Conservation (phyloP, 2,329 filamentous ascomycete species). For the Coniochaeta hoffmannii region DNA sequence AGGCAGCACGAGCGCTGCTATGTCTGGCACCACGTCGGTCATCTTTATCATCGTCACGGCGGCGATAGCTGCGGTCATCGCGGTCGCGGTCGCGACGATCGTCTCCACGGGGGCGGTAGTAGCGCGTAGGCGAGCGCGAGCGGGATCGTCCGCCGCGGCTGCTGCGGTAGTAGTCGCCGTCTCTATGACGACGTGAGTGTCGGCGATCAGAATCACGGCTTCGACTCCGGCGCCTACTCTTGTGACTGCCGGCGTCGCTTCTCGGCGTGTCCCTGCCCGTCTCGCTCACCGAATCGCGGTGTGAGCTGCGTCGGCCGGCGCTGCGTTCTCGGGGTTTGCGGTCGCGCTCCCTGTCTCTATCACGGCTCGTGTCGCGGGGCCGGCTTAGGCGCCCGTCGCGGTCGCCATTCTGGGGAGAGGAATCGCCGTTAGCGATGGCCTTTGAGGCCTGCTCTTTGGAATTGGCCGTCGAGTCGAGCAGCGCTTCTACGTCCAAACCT, state of each 20-base stretch:
- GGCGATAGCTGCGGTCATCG: constrained; percentile 37
- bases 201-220: constrained; percentile 71
- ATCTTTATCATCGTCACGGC: constrained; percentile 41
- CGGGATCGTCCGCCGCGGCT: constrained; percentile 56
- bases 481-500: constrained; percentile 76
- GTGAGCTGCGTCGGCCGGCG: constrained; percentile 35
- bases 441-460: constrained; percentile 40
- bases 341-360: constrained; percentile 48
- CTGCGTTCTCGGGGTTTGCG: constrained; percentile 42
- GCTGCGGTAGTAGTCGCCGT: constrained; percentile 67
- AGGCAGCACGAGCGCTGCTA: constrained; percentile 39
- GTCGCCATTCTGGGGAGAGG: constrained; percentile 49
- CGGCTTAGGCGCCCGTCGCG: constrained; percentile 18
- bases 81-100: constrained; percentile 32
- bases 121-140: constrained; percentile 62
- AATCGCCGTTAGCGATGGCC: constrained; percentile 44
- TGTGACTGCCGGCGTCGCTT: constrained; percentile 73
- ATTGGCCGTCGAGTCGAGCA: constrained; percentile 78
- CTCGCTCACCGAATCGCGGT: constrained; percentile 45
- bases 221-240: constrained; percentile 73
- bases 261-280: constrained; percentile 57
- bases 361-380: constrained; percentile 36
- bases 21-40: constrained; percentile 29
- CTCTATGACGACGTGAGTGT: constrained; percentile 64
- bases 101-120: constrained; percentile 47